These are phyloP conservation scores for Trebouxia sp. DNA, from an alignment of 139 green algal species.

Conservation along the genomic window DNA sequence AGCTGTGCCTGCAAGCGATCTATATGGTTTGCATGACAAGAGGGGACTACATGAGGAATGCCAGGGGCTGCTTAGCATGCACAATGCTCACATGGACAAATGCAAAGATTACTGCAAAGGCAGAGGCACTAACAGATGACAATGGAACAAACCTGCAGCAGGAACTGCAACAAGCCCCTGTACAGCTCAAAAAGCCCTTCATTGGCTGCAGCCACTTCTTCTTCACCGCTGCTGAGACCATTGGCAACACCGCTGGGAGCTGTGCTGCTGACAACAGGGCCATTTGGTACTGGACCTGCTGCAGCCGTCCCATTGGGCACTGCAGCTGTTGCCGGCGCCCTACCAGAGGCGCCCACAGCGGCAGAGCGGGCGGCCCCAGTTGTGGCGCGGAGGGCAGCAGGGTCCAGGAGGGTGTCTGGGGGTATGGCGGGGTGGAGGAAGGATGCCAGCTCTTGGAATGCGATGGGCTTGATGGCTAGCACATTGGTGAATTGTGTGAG, in stretches of 20 bases:
- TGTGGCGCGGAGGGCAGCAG: background rate
- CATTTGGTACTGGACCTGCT: no score
- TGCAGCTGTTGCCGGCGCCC: background rate
- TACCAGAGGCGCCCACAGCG: background rate
- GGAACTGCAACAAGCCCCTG: constrained; percentile 36
- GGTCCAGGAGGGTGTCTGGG: background rate
- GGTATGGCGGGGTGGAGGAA: background rate
- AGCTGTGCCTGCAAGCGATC: no score
- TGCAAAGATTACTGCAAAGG: no score
- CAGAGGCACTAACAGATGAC: constrained; percentile 24
- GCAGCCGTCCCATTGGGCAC: background rate
- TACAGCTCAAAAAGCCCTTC: constrained; percentile 37
- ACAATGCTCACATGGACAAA: no score
- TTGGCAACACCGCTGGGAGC: no score
- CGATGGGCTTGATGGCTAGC: constrained; percentile 31
- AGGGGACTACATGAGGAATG: no score
- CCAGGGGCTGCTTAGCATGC: no score
- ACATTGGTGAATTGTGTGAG: constrained; percentile 44
- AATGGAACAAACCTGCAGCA: constrained; percentile 35
- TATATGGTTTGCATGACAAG: no score
- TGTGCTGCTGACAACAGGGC: no score
- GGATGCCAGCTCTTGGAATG: constrained; percentile 3
- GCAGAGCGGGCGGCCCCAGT: constrained; percentile 1
- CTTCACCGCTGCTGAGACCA: background rate
- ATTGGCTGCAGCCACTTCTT: background rate